Percentiles rank a stretch among this genome's conserved stretches.
These are phyloP conservation scores for Ogataea paraovalis DNA, from an alignment of 805 yeast species.

Conservation along the genomic window DNA sequence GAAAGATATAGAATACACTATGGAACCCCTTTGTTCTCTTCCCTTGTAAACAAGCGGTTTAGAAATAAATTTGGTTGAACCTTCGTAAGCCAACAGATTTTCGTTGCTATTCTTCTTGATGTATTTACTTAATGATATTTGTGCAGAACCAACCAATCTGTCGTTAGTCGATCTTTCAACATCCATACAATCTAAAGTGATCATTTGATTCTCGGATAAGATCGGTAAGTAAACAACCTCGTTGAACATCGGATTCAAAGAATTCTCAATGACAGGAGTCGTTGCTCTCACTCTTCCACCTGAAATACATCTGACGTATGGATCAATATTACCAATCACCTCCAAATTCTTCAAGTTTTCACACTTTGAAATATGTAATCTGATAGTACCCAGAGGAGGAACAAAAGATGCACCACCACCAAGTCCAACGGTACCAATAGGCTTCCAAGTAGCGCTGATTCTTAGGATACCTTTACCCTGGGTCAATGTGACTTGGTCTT, in stretches of 20 bases:
- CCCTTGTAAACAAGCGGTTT: slow-evolving; percentile 32
- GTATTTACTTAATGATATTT: slow-evolving; percentile 45
- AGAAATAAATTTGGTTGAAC: slow-evolving; percentile 40
- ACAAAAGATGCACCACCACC: slow-evolving; percentile 36
- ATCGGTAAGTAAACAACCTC: slow-evolving; percentile 59
- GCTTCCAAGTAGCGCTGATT: slow-evolving; percentile 65
- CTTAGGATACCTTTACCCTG: slow-evolving; percentile 53
- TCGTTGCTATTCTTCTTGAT: slow-evolving; percentile 47
- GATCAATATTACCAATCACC: slow-evolving; percentile 70
- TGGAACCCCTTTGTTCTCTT: slow-evolving; percentile 45
- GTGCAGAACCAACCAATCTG: slow-evolving; percentile 57
- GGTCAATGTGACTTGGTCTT: slow-evolving; percentile 43
- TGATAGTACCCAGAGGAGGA: slow-evolving; percentile 65
- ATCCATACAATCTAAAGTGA: slow-evolving; percentile 60
- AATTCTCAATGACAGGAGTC: slow-evolving; percentile 51
- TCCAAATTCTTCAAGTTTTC: slow-evolving; percentile 52
- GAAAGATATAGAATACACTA: slow-evolving; percentile 51
- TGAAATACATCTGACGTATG: slow-evolving; percentile 57
- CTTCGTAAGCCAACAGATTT: slow-evolving; percentile 46
- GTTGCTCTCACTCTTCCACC: slow-evolving; percentile 55
- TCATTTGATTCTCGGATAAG: slow-evolving; percentile 53
- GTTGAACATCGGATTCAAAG: slow-evolving; percentile 56
- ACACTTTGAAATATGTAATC: slow-evolving; percentile 55
- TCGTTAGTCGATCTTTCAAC: slow-evolving; percentile 60
- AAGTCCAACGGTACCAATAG: slow-evolving; percentile 52